Evolutionary conservation across 1,139 yeast species (phyloP).

Genomic region (Suhomyces ambrosiae): DNA sequence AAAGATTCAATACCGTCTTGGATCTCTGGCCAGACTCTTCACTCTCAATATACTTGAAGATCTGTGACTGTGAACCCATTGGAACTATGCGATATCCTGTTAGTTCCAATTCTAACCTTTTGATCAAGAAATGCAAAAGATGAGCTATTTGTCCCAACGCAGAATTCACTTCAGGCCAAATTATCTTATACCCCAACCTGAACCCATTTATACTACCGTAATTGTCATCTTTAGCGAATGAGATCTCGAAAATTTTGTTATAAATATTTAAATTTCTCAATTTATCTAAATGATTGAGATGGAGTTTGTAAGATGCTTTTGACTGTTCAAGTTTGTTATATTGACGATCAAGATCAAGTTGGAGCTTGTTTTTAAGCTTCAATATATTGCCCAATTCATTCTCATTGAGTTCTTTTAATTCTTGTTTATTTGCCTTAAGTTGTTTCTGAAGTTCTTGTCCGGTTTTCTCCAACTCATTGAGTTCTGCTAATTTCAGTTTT

Average conservation of each 20-base stretch:
- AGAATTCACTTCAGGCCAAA: constrained; percentile 92
- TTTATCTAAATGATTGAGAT: constrained; percentile 65
- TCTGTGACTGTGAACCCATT: constrained; percentile 80
- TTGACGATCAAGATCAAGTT: constrained; percentile 50
- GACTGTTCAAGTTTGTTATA: constrained; percentile 59
- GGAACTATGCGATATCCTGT: constrained; percentile 71
- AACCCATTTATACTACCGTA: constrained; percentile 89
- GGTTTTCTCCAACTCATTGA: constrained; percentile 47
- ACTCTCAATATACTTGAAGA: constrained; percentile 50
- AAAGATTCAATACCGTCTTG: constrained; percentile 48
- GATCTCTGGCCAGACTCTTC: constrained; percentile 4
- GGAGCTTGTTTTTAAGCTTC: constrained; percentile 52
- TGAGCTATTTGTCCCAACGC: constrained; percentile 86
- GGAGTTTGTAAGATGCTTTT: constrained; percentile 61
- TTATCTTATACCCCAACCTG: constrained; percentile 71
- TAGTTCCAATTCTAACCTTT: constrained; percentile 57
- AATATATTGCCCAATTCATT: constrained; percentile 48
- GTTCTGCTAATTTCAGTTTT: constrained; percentile 40
- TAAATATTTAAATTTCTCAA: constrained; percentile 78
- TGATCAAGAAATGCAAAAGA: constrained; percentile 64
- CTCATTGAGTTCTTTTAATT: constrained; percentile 40
- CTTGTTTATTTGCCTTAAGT: constrained; percentile 38
- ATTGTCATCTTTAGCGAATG: constrained; percentile 64
- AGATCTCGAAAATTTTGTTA: constrained; percentile 77
- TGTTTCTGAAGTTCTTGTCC: constrained; percentile 44